Conservation (phyloP, 805 yeast species). For the Lipomyces yamadae region DNA sequence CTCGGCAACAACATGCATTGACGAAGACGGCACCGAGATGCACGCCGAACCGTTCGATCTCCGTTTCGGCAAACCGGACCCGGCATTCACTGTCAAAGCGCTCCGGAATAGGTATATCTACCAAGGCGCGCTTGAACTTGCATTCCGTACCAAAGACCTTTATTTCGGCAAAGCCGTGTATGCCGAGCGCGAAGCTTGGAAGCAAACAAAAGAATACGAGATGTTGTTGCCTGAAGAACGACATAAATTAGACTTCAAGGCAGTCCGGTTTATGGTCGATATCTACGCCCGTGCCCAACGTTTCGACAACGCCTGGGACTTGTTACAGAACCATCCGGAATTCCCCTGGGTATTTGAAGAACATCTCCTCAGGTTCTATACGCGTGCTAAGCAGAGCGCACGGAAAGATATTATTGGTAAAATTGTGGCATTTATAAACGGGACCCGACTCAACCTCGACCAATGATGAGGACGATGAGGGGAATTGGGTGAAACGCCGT, state of each 20-base stretch:
- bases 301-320: conserved; percentile 22
- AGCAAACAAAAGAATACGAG: conserved; percentile 52
- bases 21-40: not conserved
- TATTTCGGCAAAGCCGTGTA: conserved; percentile 70
- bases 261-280: conserved; percentile 21
- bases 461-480: not conserved
- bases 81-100: conserved; percentile 41
- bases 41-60: not conserved
- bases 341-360: conserved; percentile 18
- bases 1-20: not conserved
- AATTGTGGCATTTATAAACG: not conserved
- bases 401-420: conserved; percentile 8
- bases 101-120: conserved; percentile 58
- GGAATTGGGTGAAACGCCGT: too few relatives aligned
- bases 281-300: conserved; percentile 24
- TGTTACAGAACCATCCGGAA: conserved; percentile 10
- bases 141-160: conserved; percentile 58
- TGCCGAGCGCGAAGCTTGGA: conserved; percentile 76
- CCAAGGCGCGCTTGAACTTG: conserved; percentile 67
- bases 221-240: conserved; percentile 2
- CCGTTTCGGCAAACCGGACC: conserved; percentile 12
- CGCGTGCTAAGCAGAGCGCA: conserved; percentile 27
- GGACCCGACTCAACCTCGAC: not conserved
- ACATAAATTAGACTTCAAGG: conserved; percentile 22
- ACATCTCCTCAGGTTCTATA: conserved; percentile 17